Evolutionary conservation across 1,284 basidiomycete genomes (phyloP), one percentile per base, ranked within the genome.

Genomic region (Quambalaria eucalypti): DNA sequence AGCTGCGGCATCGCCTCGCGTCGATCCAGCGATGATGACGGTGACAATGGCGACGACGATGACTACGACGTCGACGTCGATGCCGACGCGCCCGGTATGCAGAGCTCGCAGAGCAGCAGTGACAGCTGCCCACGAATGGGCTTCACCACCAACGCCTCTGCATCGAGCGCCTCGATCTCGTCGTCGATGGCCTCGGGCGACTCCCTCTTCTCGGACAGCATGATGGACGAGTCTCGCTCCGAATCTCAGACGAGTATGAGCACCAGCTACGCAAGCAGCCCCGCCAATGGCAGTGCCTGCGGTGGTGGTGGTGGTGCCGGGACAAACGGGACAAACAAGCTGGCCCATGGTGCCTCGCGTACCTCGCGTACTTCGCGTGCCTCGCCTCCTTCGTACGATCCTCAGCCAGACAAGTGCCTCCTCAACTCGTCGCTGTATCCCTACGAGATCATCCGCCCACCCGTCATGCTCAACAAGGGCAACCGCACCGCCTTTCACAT

Each of bases 381-480:
- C 7, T n/a, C 44, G 5, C 31, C 47, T 6, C 16, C 48, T n/a
- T 19, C 42, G 8, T 50, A 48, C 50, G 60, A 66, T 28, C 52
- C 62, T 6, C 69, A 71, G 47, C 69, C 68, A 8, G 47, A 47
- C 9, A 62, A 66, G 14, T 66, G 61, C 12, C 46, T 69, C 44
- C 61, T 73, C 50, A 65, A 66, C 51, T 69, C 68, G 6, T 67
- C 68, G 38, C 51, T 71, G 39, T 60, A 59, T 29, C 68, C 69
- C 2, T 14, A 19, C 29, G 66, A 73, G 48, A 46, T 71, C 33
- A 49, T 73, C 44, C 44, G 38, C 3, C 60, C 66, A 9, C 67
- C 67, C 23, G 48, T 25, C 46, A 33, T 62, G 4, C 51, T 51
- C 29, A 54, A 54, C 49, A 51, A 55, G 19, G 54, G 47, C 6